Evolutionary conservation across 192 early-diverging fungal species (phyloP).

Genomic region (Coemansia sp.): DNA sequence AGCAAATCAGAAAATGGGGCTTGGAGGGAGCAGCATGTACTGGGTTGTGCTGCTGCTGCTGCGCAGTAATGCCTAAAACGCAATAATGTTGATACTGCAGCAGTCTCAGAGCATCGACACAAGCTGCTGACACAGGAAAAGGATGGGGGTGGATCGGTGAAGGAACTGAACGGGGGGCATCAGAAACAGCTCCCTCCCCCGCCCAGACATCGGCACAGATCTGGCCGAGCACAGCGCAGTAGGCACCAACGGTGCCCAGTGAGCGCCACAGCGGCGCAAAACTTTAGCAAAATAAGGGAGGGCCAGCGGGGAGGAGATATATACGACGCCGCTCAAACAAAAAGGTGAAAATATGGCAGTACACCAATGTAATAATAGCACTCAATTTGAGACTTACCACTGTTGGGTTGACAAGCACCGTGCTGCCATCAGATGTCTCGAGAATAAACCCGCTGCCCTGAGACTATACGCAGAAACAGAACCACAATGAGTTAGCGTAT

Average conservation of each 20-base stretch:
- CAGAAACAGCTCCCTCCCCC: not conserved
- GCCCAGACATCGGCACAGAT: not conserved
- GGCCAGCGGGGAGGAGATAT: not conserved
- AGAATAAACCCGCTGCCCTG: conserved; percentile 51
- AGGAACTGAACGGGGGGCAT: not conserved
- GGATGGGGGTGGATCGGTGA: not conserved
- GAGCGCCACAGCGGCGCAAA: conserved; percentile 1
- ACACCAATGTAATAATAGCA: not conserved
- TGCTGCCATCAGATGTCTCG: conserved; percentile 49
- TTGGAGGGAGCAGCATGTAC: not conserved
- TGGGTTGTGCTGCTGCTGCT: not conserved
- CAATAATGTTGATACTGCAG: not conserved
- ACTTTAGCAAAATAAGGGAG: not conserved
- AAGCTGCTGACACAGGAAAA: not conserved
- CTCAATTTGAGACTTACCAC: conserved; percentile 35
- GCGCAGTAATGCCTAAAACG: conserved; percentile 9
- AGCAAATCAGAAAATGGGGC: conserved; percentile 3
- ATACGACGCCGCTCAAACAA: conserved; percentile 8
- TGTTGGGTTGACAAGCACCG: conserved; percentile 39
- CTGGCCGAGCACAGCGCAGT: conserved; percentile 4
- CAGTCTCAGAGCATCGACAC: not conserved
- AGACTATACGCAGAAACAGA: conserved; percentile 27
- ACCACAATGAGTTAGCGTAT: conserved; percentile 1
- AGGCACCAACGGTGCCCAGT: conserved; percentile 1
- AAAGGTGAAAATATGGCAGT: not conserved